Conservation (phyloP, 2,329 filamentous ascomycete species). For the Phyllosticta citribraziliensis region DNA sequence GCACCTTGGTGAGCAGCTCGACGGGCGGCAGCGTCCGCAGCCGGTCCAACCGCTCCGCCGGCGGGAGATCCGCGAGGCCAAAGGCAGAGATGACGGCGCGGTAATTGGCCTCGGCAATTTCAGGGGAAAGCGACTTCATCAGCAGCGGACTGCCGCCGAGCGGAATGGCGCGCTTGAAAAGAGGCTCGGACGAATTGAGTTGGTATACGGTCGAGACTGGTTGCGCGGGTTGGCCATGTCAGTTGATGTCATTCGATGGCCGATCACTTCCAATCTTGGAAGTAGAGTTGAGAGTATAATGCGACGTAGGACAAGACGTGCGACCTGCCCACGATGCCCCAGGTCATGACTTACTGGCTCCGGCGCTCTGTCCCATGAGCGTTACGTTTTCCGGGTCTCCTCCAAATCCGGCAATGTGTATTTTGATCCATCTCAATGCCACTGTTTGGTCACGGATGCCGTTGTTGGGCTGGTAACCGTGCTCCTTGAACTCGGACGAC, state of each 20-base stretch:
- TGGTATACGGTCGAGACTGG: constrained; percentile 11
- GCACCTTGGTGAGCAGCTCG: constrained; percentile 33
- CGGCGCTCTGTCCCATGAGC: constrained; percentile 39
- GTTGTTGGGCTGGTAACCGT: constrained; percentile 30
- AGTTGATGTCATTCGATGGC: constrained; percentile 20
- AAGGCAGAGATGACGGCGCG: constrained; percentile 30
- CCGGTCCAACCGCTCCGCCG: constrained; percentile 32
- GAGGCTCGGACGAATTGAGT: constrained; percentile 25
- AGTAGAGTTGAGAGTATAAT: background rate
- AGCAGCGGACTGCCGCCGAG: constrained; percentile 23
- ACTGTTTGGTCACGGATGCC: constrained; percentile 26
- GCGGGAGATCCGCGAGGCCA: constrained; percentile 27
- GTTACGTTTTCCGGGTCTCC: constrained; percentile 30
- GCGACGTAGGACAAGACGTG: background rate
- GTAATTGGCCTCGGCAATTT: constrained; percentile 34
- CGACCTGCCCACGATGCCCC: background rate
- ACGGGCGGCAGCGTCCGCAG: constrained; percentile 32
- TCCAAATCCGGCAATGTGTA: constrained; percentile 29
- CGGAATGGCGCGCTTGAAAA: constrained; percentile 33
- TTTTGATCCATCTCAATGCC: constrained; percentile 28
- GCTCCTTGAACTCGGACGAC: constrained; percentile 37
- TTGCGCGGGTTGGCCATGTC: constrained; percentile 12
- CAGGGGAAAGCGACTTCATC: constrained; percentile 29
- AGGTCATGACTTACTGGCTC: constrained; percentile 29
- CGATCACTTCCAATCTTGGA: background rate